Percentiles rank a stretch among this genome's conserved stretches.
Conservation (phyloP, 805 yeast genomes). For the Saccharomycopsis sp. region DNA sequence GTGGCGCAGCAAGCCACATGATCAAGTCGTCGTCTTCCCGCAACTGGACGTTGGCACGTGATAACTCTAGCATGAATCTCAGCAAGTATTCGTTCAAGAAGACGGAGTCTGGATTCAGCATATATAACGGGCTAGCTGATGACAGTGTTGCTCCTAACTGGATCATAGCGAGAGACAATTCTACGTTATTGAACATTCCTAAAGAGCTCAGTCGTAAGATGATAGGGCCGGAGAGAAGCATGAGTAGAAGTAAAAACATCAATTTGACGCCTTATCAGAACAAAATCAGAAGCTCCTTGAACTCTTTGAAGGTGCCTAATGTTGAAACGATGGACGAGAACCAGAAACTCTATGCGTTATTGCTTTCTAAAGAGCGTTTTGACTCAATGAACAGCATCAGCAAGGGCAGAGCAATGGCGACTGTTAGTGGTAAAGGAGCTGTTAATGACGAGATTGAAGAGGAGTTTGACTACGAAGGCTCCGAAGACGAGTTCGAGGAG, state of each 20-base stretch:
- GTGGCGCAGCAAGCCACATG: background rate
- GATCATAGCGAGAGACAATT: conserved; percentile 22
- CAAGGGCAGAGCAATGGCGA: background rate
- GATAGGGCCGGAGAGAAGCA: conserved; percentile 15
- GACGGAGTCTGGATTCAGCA: conserved; percentile 16
- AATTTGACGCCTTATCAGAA: conserved; percentile 18
- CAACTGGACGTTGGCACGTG: conserved; percentile 20
- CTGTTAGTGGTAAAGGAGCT: background rate
- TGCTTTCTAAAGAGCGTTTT: conserved; percentile 12
- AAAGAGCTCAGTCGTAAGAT: conserved; percentile 14
- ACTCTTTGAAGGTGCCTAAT: conserved; percentile 10
- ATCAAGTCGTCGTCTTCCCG: conserved; percentile 3
- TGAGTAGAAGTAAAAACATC: conserved; percentile 18
- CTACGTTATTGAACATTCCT: conserved; percentile 20
- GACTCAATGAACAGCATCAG: conserved; percentile 12
- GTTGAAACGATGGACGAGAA: conserved; percentile 14
- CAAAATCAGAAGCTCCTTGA: conserved; percentile 12
- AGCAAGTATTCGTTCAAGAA: conserved; percentile 9
- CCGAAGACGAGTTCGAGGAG: background rate
- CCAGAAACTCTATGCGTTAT: conserved; percentile 17
- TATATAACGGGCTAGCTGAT: conserved; percentile 19
- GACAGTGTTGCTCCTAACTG: conserved; percentile 21
- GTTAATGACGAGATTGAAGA: background rate
- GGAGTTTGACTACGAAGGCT: background rate
- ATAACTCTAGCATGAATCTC: conserved; percentile 11